Evolutionary conservation across 495 filamentous ascomycete species (phyloP), one percentile per base, ranked within the genome.

Genomic region (Penicillium lividum): DNA sequence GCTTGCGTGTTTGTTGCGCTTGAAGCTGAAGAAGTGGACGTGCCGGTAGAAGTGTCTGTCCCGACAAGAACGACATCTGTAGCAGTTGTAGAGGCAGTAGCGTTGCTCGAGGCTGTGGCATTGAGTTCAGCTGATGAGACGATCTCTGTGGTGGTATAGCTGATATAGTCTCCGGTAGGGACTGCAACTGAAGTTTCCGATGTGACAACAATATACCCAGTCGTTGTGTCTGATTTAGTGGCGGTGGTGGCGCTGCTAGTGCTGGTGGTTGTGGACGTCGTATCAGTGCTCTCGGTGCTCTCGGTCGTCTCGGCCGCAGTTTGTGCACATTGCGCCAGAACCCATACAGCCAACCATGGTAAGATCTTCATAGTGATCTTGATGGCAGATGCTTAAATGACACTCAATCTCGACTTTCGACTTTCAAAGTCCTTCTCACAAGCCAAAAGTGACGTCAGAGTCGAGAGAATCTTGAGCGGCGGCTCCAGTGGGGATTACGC

Each of bases 1-100:
- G 91, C 85, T 55, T 82, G 84, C 1, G 86, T 90, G 63, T 91
- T 91, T 15, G 81, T 81, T 2, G 82, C 82, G 0, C 82, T 74
- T 18, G 72, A 64, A 3, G 80, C 45, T 1, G 77, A 61, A 31
- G 73, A 57, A 27, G 70, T 73, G 0, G 61, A 40, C 1, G 76
- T 80, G 7, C 71, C 66, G 66, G 73, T 78, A 60, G 64, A 67
- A 10, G 78, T 85, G 22, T 82, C 69, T 15, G 75, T 66, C 0
- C 59, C 59, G 7, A 68, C 51, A n/a, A 49, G 27, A 15, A 49
- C 46, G 11, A 18, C 73, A 67, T 31, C 74, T 75, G 34, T 73
- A 66, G 36, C 75, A 0, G 67, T 65, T 28, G 73, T 68, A 16
- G 60, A 61, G n/a, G 38, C 31, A 9, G 68, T 75, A 31, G 63